phyloP scores from a whole-genome alignment of 441 rosid species.

The Eutrema salsugineum region DNA sequence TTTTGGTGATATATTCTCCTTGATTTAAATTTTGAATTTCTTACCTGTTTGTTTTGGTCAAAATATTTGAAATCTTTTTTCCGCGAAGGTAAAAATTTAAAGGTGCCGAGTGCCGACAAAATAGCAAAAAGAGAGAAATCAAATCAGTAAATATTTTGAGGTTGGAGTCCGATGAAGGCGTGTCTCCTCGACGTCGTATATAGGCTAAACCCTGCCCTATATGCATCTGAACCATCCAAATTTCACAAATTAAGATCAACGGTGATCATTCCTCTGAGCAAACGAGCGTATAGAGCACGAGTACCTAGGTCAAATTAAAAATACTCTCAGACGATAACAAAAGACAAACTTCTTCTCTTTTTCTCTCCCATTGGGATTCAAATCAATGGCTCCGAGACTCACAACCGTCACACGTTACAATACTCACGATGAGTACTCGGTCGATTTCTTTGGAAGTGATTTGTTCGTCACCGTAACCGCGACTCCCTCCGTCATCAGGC shows the following conservation, averaged over 20 bases:
- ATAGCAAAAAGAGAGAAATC: no score
- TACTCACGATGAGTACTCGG: background rate
- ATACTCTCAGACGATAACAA: background rate
- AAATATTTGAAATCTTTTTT: background rate
- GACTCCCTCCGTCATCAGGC: background rate
- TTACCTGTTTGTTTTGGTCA: background rate
- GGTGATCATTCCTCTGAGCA: background rate
- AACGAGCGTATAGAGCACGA: background rate
- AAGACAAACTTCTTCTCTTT: background rate
- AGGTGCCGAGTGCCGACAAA: background rate
- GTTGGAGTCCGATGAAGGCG: background rate
- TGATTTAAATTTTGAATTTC: background rate
- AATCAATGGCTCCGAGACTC: conserved; percentile 6
- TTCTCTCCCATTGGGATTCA: no score
- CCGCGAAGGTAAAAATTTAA: background rate
- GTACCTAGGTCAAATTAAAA: no score
- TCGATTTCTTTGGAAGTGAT: conserved; percentile 1
- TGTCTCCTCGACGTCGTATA: background rate
- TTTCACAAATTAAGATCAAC: background rate
- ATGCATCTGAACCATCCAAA: background rate
- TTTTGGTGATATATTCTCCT: background rate
- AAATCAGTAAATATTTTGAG: background rate
- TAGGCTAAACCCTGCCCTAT: background rate
- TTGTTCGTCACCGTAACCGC: conserved; percentile 10
- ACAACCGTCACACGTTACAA: background rate